Evolutionary conservation across 2,329 filamentous ascomycete genomes (phyloP).

Genomic region (Penicillium sp.): DNA sequence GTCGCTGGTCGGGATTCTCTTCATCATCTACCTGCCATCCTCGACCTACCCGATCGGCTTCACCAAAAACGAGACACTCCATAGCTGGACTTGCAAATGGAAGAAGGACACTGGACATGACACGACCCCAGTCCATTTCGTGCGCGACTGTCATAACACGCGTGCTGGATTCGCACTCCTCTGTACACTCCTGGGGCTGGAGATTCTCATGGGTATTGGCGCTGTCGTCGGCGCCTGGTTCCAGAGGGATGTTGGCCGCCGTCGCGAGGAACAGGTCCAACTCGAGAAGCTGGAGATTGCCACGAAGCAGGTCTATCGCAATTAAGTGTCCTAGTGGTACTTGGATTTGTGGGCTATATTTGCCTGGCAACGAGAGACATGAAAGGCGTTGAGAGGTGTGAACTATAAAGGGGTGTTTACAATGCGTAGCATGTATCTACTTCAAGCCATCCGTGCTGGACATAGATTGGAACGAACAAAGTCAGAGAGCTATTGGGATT

Average conservation of each 20-base stretch:
- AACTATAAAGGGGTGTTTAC: too few species aligned
- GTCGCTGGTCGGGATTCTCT: slow-evolving; percentile 32
- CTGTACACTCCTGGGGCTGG: slow-evolving; percentile 34
- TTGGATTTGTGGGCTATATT: too few species aligned
- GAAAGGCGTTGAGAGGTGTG: too few species aligned
- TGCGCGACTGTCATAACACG: slow-evolving; percentile 38
- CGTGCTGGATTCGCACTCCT: slow-evolving; percentile 38
- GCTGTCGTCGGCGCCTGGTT: slow-evolving; percentile 32
- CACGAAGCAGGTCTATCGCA: slow-evolving; percentile 23
- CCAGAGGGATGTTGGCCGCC: slow-evolving; percentile 30
- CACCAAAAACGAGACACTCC: slow-evolving; percentile 36
- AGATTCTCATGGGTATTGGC: slow-evolving; percentile 34
- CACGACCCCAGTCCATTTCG: slow-evolving; percentile 35
- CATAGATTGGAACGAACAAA: too few species aligned
- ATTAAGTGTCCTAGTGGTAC: slow-evolving; percentile 10
- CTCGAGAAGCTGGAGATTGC: slow-evolving; percentile 30
- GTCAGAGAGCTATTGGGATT: too few species aligned
- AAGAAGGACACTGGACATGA: slow-evolving; percentile 20
- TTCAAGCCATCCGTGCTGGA: too few species aligned
- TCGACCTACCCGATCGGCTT: slow-evolving; percentile 33
- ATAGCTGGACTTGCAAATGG: slow-evolving; percentile 45
- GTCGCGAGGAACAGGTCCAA: slow-evolving; percentile 24
- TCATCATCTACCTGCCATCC: slow-evolving; percentile 34
- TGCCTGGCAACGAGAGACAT: too few species aligned
- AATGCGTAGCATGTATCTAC: too few species aligned